Evolutionary conservation across 441 rosid genomes (phyloP).

Genomic region (Erodium chrysanthum): DNA sequence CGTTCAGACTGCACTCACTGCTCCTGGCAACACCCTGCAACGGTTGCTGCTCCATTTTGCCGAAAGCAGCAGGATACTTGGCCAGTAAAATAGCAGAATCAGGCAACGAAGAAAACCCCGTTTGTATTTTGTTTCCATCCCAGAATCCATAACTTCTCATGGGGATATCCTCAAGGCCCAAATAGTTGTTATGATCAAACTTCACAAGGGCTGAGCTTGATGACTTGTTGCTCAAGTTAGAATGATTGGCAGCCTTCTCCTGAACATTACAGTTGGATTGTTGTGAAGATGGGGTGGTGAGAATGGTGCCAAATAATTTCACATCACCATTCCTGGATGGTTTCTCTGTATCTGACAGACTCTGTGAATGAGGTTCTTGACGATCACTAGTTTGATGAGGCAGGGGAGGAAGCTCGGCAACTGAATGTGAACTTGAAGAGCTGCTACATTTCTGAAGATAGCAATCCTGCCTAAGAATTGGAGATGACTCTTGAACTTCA

Average conservation of each 20-base stretch:
- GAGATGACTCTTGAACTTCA: conserved; percentile 26
- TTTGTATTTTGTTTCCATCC: conserved; percentile 78
- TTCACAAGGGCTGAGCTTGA: conserved; percentile 23
- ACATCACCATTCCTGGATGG: conserved; percentile 56
- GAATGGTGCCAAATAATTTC: conserved; percentile 79
- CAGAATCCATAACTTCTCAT: conserved; percentile 61
- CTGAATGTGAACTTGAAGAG: conserved; percentile 29
- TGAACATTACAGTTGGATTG: conserved; percentile 16
- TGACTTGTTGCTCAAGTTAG: no score
- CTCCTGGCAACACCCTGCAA: conserved; percentile 22
- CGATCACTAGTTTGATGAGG: conserved; percentile 30
- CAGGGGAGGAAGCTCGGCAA: conserved; percentile 33
- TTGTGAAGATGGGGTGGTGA: conserved; percentile 30
- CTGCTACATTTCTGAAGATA: conserved; percentile 48
- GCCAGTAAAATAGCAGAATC: conserved; percentile 59
- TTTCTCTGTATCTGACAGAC: conserved; percentile 42
- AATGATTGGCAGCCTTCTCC: conserved; percentile 15
- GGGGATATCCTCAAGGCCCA: conserved; percentile 54
- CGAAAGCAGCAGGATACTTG: conserved; percentile 66
- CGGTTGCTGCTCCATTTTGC: conserved; percentile 38
- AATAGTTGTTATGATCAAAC: conserved; percentile 35
- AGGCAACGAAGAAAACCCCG: conserved; percentile 60
- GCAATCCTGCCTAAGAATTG: conserved; percentile 32
- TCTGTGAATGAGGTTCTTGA: conserved; percentile 27
- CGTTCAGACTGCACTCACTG: conserved; percentile 28